These are phyloP conservation scores for Turritis glabra DNA, from an alignment of 345 rosid genomes.

Conservation along the genomic window DNA sequence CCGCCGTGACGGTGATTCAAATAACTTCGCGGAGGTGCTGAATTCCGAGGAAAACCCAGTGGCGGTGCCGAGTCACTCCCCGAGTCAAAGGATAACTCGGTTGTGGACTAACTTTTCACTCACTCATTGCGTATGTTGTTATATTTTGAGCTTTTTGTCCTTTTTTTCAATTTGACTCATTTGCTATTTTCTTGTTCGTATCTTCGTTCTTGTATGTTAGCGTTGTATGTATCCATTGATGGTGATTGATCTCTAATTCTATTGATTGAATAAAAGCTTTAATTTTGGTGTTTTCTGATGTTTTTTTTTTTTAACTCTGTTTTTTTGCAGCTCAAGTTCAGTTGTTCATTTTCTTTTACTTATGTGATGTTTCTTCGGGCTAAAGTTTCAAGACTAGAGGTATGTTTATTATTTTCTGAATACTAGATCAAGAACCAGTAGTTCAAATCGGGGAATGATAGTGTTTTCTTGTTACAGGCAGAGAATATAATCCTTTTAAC, in stretches of 20 bases:
- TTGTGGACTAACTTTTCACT: slow-evolving; percentile 40
- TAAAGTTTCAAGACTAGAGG: slow-evolving; percentile 65
- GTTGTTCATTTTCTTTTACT: slow-evolving; percentile 50
- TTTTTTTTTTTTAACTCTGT: background rate
- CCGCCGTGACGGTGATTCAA: background rate
- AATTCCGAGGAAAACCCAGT: slow-evolving; percentile 32
- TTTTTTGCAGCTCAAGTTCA: slow-evolving; percentile 60
- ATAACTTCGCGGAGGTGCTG: slow-evolving; percentile 36
- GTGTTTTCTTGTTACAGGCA: slow-evolving; percentile 51
- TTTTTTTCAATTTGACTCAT: background rate
- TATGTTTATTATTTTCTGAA: slow-evolving; percentile 22
- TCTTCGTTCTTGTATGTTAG: background rate
- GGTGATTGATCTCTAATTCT: slow-evolving; percentile 1
- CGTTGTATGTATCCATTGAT: background rate
- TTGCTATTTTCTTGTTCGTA: slow-evolving; percentile 30
- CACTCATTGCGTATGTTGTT: slow-evolving; percentile 24
- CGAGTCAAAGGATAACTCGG: slow-evolving; percentile 38
- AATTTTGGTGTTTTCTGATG: background rate
- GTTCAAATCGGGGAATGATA: background rate
- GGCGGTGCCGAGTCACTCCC: slow-evolving; percentile 35
- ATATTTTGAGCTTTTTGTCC: background rate
- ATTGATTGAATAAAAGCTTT: background rate
- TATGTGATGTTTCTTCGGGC: slow-evolving; percentile 53
- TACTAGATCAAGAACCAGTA: background rate
- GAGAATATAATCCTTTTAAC: slow-evolving; percentile 54